phyloP scores from a whole-genome alignment of 306 rosid species.

The Acacia acuminata region DNA sequence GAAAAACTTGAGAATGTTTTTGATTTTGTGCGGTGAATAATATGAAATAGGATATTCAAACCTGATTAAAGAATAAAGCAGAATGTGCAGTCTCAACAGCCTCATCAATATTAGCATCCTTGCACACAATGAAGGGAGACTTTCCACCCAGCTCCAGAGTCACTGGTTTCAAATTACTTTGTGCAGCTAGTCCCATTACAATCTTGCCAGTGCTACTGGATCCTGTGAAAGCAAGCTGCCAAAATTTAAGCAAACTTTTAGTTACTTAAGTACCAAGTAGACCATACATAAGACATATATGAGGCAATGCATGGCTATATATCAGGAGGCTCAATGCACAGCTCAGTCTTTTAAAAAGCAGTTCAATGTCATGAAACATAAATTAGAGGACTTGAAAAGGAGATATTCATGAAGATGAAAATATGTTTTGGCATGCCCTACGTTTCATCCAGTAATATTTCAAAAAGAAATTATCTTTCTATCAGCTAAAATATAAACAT shows the following conservation, averaged over 20 bases:
- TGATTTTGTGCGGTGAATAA: not conserved
- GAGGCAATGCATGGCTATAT: not conserved
- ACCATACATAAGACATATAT: not conserved
- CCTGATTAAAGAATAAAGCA: conserved; percentile 80
- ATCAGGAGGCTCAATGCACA: not conserved
- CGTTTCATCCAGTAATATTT: not conserved
- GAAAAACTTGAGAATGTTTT: conserved; percentile 10
- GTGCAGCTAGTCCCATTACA: conserved; percentile 53
- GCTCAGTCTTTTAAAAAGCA: not conserved
- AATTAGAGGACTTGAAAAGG: not conserved
- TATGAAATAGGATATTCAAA: conserved; percentile 26
- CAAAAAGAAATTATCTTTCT: not conserved
- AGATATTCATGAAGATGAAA: not conserved
- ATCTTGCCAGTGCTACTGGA: conserved; percentile 66
- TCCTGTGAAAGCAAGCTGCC: conserved; percentile 84
- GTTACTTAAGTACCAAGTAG: conserved; percentile 8
- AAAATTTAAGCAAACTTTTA: conserved; percentile 10
- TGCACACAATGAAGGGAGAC: conserved; percentile 75
- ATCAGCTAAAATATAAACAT: not conserved
- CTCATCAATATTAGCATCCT: conserved; percentile 77
- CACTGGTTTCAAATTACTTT: conserved; percentile 73
- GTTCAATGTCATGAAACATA: not conserved
- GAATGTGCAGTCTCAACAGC: conserved; percentile 77
- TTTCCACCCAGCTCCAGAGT: conserved; percentile 85
- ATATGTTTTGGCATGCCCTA: not conserved